A percentile compares a stretch with the other conserved stretches of the same genome.
Evolutionary conservation across 208 protist genomes (phyloP).

Genomic region (Crithidia sp.): DNA sequence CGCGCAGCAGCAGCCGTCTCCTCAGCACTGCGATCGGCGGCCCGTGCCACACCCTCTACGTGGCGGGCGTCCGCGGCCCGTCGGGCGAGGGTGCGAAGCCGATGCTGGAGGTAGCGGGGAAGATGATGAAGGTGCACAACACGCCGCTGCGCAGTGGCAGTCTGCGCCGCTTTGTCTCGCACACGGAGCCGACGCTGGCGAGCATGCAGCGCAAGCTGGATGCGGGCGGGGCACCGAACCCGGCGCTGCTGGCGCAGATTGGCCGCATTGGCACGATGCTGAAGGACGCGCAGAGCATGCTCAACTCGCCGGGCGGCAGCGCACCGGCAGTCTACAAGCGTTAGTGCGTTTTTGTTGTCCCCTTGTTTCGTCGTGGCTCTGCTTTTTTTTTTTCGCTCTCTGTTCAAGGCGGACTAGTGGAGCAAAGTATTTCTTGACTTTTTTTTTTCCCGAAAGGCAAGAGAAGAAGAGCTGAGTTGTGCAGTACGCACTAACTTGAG

Average conservation of each 20-base stretch:
- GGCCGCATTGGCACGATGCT: constrained; percentile 49
- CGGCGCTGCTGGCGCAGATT: constrained; percentile 21
- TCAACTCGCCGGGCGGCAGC: constrained; percentile 45
- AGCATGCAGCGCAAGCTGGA: constrained; percentile 38
- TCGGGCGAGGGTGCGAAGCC: constrained; percentile 25
- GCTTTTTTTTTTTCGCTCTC: background rate
- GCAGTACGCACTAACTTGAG: too few species aligned
- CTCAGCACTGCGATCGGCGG: constrained; percentile 60
- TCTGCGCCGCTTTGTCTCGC: constrained; percentile 49
- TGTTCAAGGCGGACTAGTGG: too few species aligned
- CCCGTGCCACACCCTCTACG: constrained; percentile 52
- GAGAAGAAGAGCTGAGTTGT: too few species aligned
- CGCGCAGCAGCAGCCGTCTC: constrained; percentile 34
- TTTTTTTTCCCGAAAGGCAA: background rate
- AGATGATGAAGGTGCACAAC: constrained; percentile 40
- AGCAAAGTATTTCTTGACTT: background rate
- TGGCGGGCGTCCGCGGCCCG: constrained; percentile 42
- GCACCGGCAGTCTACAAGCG: constrained; percentile 49
- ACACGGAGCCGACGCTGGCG: constrained; percentile 43
- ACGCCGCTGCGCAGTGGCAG: constrained; percentile 45
- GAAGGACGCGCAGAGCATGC: constrained; percentile 47
- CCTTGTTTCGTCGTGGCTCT: background rate
- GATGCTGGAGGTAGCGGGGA: constrained; percentile 30
- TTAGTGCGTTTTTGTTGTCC: constrained; percentile 3
- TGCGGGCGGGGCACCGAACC: constrained; percentile 26